A percentile compares a stretch with the other conserved stretches of the same genome.
phyloP scores from a whole-genome alignment of 805 yeast species.

The Metschnikowia dekortorum region DNA sequence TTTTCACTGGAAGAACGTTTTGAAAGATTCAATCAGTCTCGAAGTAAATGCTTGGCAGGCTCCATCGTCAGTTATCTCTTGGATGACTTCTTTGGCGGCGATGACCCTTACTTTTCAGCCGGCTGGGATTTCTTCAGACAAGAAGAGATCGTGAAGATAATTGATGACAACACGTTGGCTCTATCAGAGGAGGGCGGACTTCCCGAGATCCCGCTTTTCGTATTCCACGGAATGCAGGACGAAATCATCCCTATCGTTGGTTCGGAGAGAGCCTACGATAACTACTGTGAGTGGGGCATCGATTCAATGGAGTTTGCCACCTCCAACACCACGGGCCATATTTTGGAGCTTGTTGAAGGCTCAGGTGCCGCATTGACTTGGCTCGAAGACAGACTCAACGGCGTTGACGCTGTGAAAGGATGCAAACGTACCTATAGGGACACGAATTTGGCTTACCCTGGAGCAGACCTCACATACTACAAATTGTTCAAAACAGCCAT shows the following conservation, averaged over 20 bases:
- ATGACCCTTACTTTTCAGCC: conserved; percentile 2
- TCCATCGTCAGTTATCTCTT: not conserved
- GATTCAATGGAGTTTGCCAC: conserved; percentile 26
- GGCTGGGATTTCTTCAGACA: conserved; percentile 5
- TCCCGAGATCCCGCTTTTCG: conserved; percentile 24
- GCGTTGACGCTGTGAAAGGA: conserved; percentile 10
- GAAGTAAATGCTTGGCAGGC: conserved; percentile 2
- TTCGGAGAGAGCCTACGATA: conserved; percentile 19
- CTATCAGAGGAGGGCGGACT: conserved; percentile 4
- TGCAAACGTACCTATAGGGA: conserved; percentile 6
- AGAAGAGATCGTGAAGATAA: not conserved
- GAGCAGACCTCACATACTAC: conserved; percentile 5
- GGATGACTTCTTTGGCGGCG: conserved; percentile 5
- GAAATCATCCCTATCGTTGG: conserved; percentile 20
- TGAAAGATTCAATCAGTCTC: conserved; percentile 1
- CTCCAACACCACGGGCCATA: conserved; percentile 25
- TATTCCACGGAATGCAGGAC: conserved; percentile 23
- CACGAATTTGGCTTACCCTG: conserved; percentile 10
- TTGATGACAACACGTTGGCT: conserved; percentile 9
- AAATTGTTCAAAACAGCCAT: conserved; percentile 3
- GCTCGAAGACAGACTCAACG: conserved; percentile 12
- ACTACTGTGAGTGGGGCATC: conserved; percentile 29
- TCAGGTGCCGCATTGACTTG: conserved; percentile 13
- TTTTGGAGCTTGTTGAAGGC: conserved; percentile 18
- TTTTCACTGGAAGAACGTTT: not conserved